These are phyloP conservation scores for Cephalotrichum gorgonifer DNA, from an alignment of 2,329 filamentous ascomycete species.

Conservation along the genomic window DNA sequence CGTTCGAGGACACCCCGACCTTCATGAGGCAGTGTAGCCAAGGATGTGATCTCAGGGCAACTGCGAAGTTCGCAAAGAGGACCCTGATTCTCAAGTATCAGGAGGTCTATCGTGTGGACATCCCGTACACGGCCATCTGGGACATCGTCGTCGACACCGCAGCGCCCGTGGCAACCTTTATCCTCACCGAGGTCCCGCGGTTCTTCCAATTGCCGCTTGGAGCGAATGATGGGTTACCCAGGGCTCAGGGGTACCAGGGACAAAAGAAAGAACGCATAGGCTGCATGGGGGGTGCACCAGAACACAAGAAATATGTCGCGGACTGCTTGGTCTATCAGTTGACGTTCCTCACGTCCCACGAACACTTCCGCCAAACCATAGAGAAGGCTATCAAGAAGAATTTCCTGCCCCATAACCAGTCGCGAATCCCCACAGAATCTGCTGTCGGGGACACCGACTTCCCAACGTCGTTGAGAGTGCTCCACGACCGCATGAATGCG, in stretches of 20 bases:
- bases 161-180: conserved; percentile 32
- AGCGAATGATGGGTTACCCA: not conserved
- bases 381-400: not conserved
- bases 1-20: conserved; percentile 18
- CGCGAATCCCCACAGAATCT: not conserved
- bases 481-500: conserved; percentile 13
- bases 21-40: conserved; percentile 31
- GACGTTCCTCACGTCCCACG: not conserved
- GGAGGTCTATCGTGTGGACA: conserved; percentile 25
- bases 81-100: conserved; percentile 27
- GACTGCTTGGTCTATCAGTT: conserved; percentile 2
- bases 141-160: conserved; percentile 27
- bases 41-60: conserved; percentile 18
- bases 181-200: conserved; percentile 39
- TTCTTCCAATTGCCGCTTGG: conserved; percentile 27
- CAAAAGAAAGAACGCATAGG: not conserved
- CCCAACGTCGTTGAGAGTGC: conserved; percentile 9
- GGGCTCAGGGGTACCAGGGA: not conserved
- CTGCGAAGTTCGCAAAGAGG: conserved; percentile 30
- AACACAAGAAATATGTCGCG: not conserved
- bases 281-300: conserved; percentile 1
- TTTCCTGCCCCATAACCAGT: conserved; percentile 3
- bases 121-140: conserved; percentile 36
- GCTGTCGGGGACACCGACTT: not conserved
- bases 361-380: not conserved